phyloP scores from a whole-genome alignment of 441 rosid species.

The Pelargonium cotyledonis region DNA sequence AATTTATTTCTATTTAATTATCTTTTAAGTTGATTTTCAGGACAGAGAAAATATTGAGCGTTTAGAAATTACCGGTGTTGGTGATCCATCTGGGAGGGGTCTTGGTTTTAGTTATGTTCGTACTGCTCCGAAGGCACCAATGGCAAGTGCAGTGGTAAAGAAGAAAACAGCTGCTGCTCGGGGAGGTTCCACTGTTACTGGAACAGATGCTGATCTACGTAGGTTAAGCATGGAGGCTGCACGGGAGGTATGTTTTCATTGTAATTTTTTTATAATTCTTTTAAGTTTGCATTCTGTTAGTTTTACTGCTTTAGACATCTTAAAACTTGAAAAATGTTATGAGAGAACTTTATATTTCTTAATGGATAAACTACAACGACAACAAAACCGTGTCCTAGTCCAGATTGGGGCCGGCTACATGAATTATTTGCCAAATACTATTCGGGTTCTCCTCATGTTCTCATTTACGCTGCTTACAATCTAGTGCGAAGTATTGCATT shows the following conservation, averaged over 20 bases:
- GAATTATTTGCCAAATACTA: not conserved
- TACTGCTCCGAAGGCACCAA: slow-evolving; percentile 78
- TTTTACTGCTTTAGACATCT: not conserved
- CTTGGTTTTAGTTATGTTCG: slow-evolving; percentile 97
- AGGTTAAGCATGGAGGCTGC: slow-evolving; percentile 99
- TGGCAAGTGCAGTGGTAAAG: slow-evolving; percentile 68
- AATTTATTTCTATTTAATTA: slow-evolving; percentile 1
- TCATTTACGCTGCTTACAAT: too few relatives aligned
- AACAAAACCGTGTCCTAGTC: not conserved
- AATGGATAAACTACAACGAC: not conserved
- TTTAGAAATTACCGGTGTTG: slow-evolving; percentile 96
- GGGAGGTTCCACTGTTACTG: slow-evolving; percentile 89
- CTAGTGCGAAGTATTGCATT: too few relatives aligned
- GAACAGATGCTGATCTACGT: slow-evolving; percentile 99
- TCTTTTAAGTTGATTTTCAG: slow-evolving; percentile 33
- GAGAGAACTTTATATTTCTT: not conserved
- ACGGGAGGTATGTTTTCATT: slow-evolving; percentile 64
- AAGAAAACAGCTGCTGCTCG: slow-evolving; percentile 80
- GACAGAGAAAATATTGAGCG: slow-evolving; percentile 97
- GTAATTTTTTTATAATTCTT: not conserved
- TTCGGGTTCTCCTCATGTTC: not conserved
- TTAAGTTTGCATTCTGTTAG: not conserved
- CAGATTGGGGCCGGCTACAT: not conserved
- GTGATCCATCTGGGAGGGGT: slow-evolving; percentile 98
- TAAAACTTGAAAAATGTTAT: not conserved